Base-by-base conservation (phyloP, 2,329 filamentous ascomycete genomes). In the Aureobasidium sp. region DNA sequence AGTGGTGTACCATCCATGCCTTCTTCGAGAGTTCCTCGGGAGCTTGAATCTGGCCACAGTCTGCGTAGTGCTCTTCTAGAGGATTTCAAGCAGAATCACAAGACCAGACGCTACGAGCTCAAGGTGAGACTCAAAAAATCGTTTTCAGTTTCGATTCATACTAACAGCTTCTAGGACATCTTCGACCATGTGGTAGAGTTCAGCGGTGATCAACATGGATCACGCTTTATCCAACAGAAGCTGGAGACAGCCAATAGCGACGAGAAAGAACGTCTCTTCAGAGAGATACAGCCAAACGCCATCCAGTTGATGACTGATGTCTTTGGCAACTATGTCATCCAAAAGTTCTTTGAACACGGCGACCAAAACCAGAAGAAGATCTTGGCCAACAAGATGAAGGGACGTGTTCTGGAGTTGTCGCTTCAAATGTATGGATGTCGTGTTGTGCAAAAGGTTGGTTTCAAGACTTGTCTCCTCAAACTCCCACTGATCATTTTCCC, bases 301-400 rank as follows among this genome's bases (percentile, higher is more conserved):
- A 75, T 96, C 34, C 91, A 93, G 70, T 79, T 99, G 52, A 97
- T 96, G 91, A 93, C 88, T 49, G 94, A 97, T 73, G 88, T 97
- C 0, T 99, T 97, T 71, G 94, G 94, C 60, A 99, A 99, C 74
- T 99, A 97, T 71, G 94, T 99, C 39, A 92, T 97, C 42, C 94
- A 99, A 71, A 97, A 97, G 73, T 87, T 97, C 72, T 97, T 97
- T 65, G 93, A 97, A 73, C 91, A 97, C 73, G 93, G 94, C 42
- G 95, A 91, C 68, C 92, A 96, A 74, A 83, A 87, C 0, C 94
- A 99, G 77, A 99, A 99, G 79, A 91, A 88, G 74, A 82, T 89
- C 2, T 76, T 99, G 45, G 91, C 91, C 0, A 85, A 86, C 66
- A 86, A 89, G 73, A 97, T 97, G 91, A 90, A 88, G 73, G 89